Conservation (phyloP, 345 rosid species). For the Microthlaspi erraticum region DNA sequence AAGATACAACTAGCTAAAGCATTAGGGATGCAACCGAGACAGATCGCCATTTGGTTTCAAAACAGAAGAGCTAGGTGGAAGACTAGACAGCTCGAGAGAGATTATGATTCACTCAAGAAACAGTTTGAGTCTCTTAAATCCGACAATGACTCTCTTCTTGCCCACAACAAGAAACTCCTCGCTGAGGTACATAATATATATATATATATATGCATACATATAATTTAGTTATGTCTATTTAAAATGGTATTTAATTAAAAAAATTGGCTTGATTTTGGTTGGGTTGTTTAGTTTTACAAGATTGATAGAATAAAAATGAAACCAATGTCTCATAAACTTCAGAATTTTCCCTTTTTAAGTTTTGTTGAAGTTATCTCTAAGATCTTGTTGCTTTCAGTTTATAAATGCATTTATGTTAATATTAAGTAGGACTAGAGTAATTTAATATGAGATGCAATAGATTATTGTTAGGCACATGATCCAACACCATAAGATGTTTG, state of each 20-base stretch:
- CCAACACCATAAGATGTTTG: conserved; percentile 53
- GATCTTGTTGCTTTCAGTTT: neutral
- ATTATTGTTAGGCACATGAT: conserved; percentile 47
- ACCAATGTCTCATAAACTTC: neutral
- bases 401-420: neutral
- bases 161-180: conserved; percentile 67
- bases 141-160: conserved; percentile 66
- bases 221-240: neutral
- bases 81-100: conserved; percentile 75
- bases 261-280: neutral
- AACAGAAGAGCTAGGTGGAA: conserved; percentile 82
- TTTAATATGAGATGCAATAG: conserved; percentile 34
- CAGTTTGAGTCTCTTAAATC: conserved; percentile 67
- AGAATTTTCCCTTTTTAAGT: neutral
- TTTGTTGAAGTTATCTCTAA: no score
- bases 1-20: conserved; percentile 74
- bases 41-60: conserved; percentile 79
- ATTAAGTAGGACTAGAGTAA: conserved; percentile 6
- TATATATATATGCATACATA: neutral
- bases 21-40: conserved; percentile 70
- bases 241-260: neutral
- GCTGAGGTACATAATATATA: conserved; percentile 53
- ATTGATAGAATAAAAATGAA: conserved; percentile 15
- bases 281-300: neutral
- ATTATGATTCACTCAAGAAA: conserved; percentile 66